Evolutionary conservation across 192 early-diverging fungal species (phyloP).

Genomic region (Powellomyces hirtus): DNA sequence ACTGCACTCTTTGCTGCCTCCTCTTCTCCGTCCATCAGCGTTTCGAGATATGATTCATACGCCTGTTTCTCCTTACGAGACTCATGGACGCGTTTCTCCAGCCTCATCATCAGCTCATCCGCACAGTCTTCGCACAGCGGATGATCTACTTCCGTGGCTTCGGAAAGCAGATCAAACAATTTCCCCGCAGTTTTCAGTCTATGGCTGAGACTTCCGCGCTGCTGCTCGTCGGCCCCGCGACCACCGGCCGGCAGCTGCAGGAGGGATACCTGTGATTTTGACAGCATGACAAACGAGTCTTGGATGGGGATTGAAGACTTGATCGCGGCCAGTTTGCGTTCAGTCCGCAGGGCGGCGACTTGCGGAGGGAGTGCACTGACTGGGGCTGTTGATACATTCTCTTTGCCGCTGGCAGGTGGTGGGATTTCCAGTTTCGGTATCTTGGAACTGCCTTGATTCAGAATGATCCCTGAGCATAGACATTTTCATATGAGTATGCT

Average conservation of each 20-base stretch:
- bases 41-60: constrained; percentile 66
- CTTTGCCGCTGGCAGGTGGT: not conserved
- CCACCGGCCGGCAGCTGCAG: not conserved
- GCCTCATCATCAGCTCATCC: constrained; percentile 65
- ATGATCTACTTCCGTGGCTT: constrained; percentile 71
- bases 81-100: constrained; percentile 71
- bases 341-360: not conserved
- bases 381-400: not conserved
- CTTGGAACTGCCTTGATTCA: not conserved
- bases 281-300: constrained; percentile 63
- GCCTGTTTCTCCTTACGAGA: constrained; percentile 71
- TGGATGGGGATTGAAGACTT: constrained; percentile 25
- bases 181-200: constrained; percentile 62
- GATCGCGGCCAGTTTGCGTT: constrained; percentile 7
- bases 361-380: not conserved
- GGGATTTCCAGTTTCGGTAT: too few species aligned
- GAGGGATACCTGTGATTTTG: constrained; percentile 48
- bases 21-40: constrained; percentile 37
- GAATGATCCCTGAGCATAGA: too few species aligned
- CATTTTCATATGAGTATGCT: constrained; percentile 13
- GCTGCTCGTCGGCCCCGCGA: constrained; percentile 3
- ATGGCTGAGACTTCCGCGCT: constrained; percentile 41
- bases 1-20: constrained; percentile 34
- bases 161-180: constrained; percentile 76
- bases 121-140: constrained; percentile 92